These are phyloP conservation scores for Cryphonectria parasitica DNA, from an alignment of 2,329 filamentous ascomycete genomes.

Conservation along the genomic window DNA sequence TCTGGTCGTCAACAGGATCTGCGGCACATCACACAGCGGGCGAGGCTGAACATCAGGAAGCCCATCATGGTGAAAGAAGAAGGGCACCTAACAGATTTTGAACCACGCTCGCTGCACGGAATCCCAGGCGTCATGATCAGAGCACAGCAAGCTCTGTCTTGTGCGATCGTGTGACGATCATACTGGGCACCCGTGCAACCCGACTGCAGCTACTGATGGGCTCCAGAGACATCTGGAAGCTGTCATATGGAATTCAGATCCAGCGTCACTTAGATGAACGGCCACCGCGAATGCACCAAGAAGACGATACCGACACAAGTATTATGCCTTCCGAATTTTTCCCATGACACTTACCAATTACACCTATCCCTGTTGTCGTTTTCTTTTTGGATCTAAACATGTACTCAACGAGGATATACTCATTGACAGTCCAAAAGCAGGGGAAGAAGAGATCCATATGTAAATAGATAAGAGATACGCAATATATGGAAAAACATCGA, in stretches of 20 bases:
- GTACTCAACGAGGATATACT: not conserved
- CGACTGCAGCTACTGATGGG: not conserved
- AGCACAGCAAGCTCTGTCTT: not conserved
- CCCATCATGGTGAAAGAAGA: not conserved
- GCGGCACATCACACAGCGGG: conserved; percentile 30
- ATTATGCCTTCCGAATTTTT: too few relatives aligned
- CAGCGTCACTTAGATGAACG: too few relatives aligned
- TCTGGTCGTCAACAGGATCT: conserved; percentile 28
- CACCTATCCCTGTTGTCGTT: too few relatives aligned
- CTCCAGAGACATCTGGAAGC: not conserved
- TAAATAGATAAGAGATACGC: too few relatives aligned
- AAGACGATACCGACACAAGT: not conserved
- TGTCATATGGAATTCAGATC: not conserved
- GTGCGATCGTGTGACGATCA: not conserved
- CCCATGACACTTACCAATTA: too few relatives aligned
- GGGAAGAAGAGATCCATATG: not conserved
- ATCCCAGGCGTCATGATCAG: not conserved
- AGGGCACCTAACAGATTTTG: not conserved
- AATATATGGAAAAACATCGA: not conserved
- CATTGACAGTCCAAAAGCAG: not conserved
- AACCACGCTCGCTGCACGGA: not conserved
- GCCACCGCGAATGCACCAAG: too few relatives aligned
- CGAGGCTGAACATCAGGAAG: conserved; percentile 5
- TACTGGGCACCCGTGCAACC: not conserved
- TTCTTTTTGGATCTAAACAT: not conserved